Evolutionary conservation across 306 rosid genomes (phyloP).

Genomic region (Corylus avellana): DNA sequence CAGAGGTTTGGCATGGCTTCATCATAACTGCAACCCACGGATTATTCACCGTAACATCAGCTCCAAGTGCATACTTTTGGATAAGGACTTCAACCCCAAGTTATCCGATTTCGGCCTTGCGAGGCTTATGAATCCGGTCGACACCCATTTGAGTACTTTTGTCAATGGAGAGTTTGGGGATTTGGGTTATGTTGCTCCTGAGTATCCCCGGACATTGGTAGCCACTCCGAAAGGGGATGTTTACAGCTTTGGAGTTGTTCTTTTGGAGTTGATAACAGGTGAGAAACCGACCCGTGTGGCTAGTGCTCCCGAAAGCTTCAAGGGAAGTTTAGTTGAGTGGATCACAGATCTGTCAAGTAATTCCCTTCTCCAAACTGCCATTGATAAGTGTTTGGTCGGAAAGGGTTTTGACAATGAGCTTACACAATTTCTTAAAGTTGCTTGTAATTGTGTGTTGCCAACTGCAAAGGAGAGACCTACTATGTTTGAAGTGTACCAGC

Average conservation of each 20-base stretch:
- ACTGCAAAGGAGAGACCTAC: constrained; percentile 86
- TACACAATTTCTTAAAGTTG: constrained; percentile 87
- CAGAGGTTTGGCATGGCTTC: constrained; percentile 95
- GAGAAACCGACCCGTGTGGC: constrained; percentile 71
- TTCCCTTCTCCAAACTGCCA: constrained; percentile 53
- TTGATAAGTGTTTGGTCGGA: constrained; percentile 58
- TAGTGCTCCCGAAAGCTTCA: constrained; percentile 76
- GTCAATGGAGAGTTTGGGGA: constrained; percentile 96
- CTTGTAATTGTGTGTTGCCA: constrained; percentile 62
- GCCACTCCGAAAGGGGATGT: constrained; percentile 96
- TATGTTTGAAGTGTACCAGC: constrained; percentile 92
- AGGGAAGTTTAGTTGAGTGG: constrained; percentile 92
- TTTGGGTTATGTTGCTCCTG: constrained; percentile 94
- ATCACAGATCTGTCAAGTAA: constrained; percentile 44
- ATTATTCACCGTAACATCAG: constrained; percentile 91
- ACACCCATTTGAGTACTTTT: constrained; percentile 94
- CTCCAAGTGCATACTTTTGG: constrained; percentile 84
- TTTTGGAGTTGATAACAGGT: constrained; percentile 88
- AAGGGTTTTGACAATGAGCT: constrained; percentile 73
- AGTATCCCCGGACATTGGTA: constrained; percentile 76
- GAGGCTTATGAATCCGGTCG: constrained; percentile 90
- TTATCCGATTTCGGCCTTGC: constrained; percentile 96
- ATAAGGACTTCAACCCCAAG: constrained; percentile 73
- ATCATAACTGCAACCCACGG: constrained; percentile 95
- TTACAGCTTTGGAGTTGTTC: constrained; percentile 86